phyloP scores from a whole-genome alignment of 352 stramenopile species.

The Nothophytophthora sp. region DNA sequence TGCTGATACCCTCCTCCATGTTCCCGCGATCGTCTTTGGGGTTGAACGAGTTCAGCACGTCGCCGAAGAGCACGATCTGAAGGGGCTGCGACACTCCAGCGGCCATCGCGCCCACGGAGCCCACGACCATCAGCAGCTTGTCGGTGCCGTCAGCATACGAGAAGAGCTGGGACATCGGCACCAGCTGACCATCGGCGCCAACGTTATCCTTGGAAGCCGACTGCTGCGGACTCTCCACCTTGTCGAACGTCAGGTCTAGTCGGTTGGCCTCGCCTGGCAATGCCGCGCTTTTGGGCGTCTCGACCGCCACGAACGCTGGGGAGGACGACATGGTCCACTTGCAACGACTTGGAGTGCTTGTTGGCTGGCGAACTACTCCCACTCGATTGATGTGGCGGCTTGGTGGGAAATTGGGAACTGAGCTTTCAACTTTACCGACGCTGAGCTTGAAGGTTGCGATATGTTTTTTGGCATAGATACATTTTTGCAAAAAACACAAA shows the following conservation, averaged over 20 bases:
- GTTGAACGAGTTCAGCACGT: conserved; percentile 77
- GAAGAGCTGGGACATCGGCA: conserved; percentile 50
- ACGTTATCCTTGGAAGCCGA: conserved; percentile 13
- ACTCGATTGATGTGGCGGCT: not conserved
- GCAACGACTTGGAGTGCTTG: too few species aligned
- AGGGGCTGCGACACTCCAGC: conserved; percentile 58
- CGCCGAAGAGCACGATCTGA: conserved; percentile 73
- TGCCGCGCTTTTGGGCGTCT: conserved; percentile 13
- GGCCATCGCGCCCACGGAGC: conserved; percentile 40
- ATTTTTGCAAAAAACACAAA: too few species aligned
- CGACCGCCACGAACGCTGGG: conserved; percentile 15
- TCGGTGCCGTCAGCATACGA: conserved; percentile 57
- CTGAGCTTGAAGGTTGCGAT: too few species aligned
- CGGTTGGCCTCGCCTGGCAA: conserved; percentile 19
- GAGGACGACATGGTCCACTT: conserved; percentile 19
- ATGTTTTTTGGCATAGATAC: too few species aligned
- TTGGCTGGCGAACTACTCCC: not conserved
- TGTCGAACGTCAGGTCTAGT: conserved; percentile 23
- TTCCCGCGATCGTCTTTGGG: conserved; percentile 19
- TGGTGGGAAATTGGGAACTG: not conserved
- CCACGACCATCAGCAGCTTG: conserved; percentile 55
- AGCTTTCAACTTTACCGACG: too few species aligned
- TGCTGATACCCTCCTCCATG: conserved; percentile 31
- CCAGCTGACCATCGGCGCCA: conserved; percentile 31
- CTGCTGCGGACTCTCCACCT: conserved; percentile 14